phyloP scores from a whole-genome alignment of 129 eudicot species.

The Flaveria robusta region DNA sequence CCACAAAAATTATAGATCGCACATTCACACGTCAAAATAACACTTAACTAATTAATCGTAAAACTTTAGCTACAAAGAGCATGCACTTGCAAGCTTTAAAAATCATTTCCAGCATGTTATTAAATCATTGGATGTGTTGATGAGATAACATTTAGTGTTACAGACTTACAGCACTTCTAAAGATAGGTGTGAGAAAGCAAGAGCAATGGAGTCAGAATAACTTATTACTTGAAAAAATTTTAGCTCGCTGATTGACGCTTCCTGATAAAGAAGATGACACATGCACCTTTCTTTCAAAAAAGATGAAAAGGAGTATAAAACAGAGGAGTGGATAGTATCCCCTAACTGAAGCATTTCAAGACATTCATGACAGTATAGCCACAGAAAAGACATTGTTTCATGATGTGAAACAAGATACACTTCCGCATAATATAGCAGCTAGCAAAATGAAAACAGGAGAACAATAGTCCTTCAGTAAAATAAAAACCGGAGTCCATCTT shows the following conservation, averaged over 20 bases:
- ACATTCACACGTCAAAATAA: too few species aligned
- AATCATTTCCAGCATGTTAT: not conserved
- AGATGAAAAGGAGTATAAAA: too few species aligned
- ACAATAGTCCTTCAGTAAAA: not conserved
- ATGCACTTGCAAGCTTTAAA: not conserved
- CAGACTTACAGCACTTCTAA: not conserved
- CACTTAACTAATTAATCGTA: not conserved
- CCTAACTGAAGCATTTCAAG: not conserved
- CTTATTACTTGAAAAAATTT: not conserved
- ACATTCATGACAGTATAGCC: not conserved
- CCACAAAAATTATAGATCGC: not conserved
- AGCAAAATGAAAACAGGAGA: not conserved
- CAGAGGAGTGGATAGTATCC: not conserved
- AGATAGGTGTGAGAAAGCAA: not conserved
- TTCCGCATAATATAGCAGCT: not conserved
- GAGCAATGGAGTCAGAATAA: not conserved
- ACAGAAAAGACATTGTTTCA: not conserved
- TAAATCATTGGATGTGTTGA: not conserved
- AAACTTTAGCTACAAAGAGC: not conserved
- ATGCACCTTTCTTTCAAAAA: too few species aligned
- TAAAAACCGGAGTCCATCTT: not conserved
- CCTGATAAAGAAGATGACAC: too few species aligned
- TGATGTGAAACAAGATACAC: not conserved
- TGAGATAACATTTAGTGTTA: constrained; percentile 2
- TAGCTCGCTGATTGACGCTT: too few species aligned